Conservation (phyloP, 805 yeast species). For the Metschnikowia kofuensis region DNA sequence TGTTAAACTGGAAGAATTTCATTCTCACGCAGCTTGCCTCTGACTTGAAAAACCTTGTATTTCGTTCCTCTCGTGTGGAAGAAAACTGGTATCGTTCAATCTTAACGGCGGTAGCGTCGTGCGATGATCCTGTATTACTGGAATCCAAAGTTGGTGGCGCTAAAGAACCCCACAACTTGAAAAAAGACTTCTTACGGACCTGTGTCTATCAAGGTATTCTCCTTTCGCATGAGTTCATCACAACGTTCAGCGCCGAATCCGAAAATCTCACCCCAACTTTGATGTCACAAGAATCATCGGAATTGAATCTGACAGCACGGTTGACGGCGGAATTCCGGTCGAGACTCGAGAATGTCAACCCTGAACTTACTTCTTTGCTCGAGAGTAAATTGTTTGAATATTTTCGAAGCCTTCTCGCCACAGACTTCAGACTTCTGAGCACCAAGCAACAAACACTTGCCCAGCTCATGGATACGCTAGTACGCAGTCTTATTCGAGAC, state of each 20-base stretch:
- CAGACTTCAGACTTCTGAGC: slow-evolving; percentile 18
- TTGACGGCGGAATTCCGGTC: slow-evolving; percentile 23
- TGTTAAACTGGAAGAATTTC: slow-evolving; percentile 36
- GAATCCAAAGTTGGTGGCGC: slow-evolving; percentile 15
- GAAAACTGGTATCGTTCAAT: slow-evolving; percentile 5
- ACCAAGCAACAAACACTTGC: slow-evolving; percentile 15
- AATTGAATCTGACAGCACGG: slow-evolving; percentile 18
- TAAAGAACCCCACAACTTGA: slow-evolving; percentile 21
- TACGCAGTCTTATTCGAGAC: slow-evolving; percentile 12
- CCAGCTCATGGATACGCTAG: slow-evolving; percentile 18
- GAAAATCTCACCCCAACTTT: slow-evolving; percentile 20
- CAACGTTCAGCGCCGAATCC: slow-evolving; percentile 28
- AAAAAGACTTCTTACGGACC: slow-evolving; percentile 28
- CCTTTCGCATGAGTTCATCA: slow-evolving; percentile 24
- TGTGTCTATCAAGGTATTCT: slow-evolving; percentile 29
- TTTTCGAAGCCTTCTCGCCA: slow-evolving; percentile 20
- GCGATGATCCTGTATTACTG: slow-evolving; percentile 3
- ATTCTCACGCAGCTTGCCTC: slow-evolving; percentile 29
- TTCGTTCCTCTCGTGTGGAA: not conserved
- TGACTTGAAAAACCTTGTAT: slow-evolving; percentile 17
- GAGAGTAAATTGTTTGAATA: slow-evolving; percentile 36
- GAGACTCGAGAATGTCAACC: slow-evolving; percentile 31
- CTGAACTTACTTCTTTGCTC: slow-evolving; percentile 40
- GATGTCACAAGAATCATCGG: slow-evolving; percentile 27
- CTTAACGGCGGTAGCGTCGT: slow-evolving; percentile 3